A percentile compares a stretch with the other conserved stretches of the same genome.
Evolutionary conservation across 306 rosid genomes (phyloP).

Genomic region (Trichosanthes truncata): DNA sequence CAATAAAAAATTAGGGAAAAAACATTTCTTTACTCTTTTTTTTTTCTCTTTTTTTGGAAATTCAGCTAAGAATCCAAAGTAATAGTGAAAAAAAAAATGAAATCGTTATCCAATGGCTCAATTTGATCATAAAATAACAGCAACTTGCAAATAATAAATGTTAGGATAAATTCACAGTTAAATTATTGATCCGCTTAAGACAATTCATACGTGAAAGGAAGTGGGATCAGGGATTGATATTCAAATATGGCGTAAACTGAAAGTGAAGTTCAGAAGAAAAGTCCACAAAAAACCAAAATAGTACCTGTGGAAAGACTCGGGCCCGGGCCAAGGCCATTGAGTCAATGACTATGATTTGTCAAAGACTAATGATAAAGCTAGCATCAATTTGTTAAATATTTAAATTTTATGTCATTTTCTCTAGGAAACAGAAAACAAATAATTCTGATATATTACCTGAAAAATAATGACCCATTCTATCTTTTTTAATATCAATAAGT

Average conservation of each 20-base stretch:
- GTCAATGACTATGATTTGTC: not conserved
- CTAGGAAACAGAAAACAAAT: not conserved
- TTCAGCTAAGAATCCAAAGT: too few relatives aligned
- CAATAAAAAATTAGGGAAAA: not conserved
- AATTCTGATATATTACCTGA: not conserved
- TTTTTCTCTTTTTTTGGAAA: too few relatives aligned
- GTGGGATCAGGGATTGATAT: not conserved
- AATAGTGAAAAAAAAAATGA: too few relatives aligned
- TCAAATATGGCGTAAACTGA: not conserved
- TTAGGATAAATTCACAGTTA: not conserved
- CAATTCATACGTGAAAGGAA: not conserved
- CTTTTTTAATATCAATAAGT: not conserved
- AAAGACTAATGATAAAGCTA: not conserved
- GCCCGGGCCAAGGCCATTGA: not conserved
- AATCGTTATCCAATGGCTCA: too few relatives aligned
- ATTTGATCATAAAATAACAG: too few relatives aligned
- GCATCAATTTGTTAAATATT: not conserved
- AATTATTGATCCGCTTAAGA: not conserved
- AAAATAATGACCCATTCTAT: not conserved
- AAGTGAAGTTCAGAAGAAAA: not conserved
- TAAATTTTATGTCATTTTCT: not conserved
- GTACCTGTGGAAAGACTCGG: not conserved
- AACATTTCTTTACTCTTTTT: too few relatives aligned
- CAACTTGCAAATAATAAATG: too few relatives aligned
- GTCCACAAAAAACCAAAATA: not conserved